Evolutionary conservation across 129 eudicot species (phyloP), one percentile per base, ranked within the genome.

Genomic region (Flaveria ramosissima): DNA sequence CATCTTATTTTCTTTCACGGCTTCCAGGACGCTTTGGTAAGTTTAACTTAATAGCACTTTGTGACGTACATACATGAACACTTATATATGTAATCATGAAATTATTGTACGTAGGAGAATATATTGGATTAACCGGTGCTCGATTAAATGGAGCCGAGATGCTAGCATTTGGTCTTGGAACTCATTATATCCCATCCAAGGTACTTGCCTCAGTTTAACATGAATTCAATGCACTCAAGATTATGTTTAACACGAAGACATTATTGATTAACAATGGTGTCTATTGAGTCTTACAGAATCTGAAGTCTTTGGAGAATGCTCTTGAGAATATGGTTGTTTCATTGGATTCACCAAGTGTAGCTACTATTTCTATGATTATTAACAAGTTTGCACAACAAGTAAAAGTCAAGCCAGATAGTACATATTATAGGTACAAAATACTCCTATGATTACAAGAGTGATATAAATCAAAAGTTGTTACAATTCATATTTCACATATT

Each of bases 21-120:
- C 81, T 87, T 62, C 83, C 87, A 0, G 89, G 89, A 0, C 77
- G 23, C 63, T 80, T 84, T 26, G 92, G 92, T 87, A 87, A 81
- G 9, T 39, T 59, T 57, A 45, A 6, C 53, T 66, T 6, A 59
- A 51, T 46, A 7, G 0, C 64, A 68, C 3, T 9, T 56, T 8
- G 0, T 5, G 59, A 16, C 23, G 4, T n/a, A 52, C 2, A 52
- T n/a, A 6, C 17, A n/a, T 3, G 12, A 0, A 52, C 2, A 11
- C n/a, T 50, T 0, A 19, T 19, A 20, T 57, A 56, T 19, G 1
- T 9, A 57, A 24, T 21, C 42, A 61, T 12, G 41, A 12, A 24
- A 0, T 61, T 12, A 61, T 27, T 1, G 2, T 26, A 61, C 3
- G 3, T 61, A 61, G 67, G 67, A 63, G 86, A 85, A 71, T 85